Conservation (phyloP, 2,329 filamentous ascomycete genomes). For the Talaromyces pinophilus region DNA sequence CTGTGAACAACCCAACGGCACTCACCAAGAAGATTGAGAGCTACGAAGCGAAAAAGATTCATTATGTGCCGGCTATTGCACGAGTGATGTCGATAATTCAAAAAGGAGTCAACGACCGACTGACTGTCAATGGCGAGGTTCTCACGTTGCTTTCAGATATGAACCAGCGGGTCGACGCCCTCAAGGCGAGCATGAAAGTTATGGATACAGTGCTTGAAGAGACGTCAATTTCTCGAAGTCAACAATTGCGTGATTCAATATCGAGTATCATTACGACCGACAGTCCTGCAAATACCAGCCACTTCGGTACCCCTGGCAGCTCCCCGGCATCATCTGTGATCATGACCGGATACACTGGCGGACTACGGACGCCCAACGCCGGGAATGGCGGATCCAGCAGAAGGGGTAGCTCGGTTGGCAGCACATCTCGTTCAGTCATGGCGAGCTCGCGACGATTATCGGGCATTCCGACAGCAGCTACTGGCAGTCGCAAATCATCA, state of each 20-base stretch:
- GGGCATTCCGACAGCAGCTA: constrained; percentile 31
- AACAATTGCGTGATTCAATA: constrained; percentile 85
- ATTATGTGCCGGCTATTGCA: constrained; percentile 92
- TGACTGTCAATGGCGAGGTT: constrained; percentile 96
- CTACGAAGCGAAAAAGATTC: constrained; percentile 91
- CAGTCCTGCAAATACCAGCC: constrained; percentile 68
- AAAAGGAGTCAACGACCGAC: constrained; percentile 89
- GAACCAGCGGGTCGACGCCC: constrained; percentile 73
- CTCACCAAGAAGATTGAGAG: constrained; percentile 84
- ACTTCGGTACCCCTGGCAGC: constrained; percentile 69
- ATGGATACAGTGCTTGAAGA: constrained; percentile 77
- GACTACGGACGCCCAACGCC: constrained; percentile 45
- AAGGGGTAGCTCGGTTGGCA: constrained; percentile 49
- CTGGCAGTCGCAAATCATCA: constrained; percentile 39
- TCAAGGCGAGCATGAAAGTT: constrained; percentile 75
- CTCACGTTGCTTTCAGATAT: constrained; percentile 82
- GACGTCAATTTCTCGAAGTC: constrained; percentile 60
- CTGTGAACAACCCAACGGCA: constrained; percentile 68
- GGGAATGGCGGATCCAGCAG: constrained; percentile 47
- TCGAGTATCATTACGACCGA: constrained; percentile 89
- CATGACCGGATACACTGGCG: constrained; percentile 52
- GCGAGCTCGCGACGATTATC: constrained; percentile 48
- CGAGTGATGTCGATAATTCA: constrained; percentile 90
- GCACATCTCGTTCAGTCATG: constrained; percentile 42
- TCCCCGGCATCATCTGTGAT: constrained; percentile 69